Base-by-base conservation (phyloP, 176 grass and related monocot genomes). In the bread wheat (Triticum aestivum) region DNA sequence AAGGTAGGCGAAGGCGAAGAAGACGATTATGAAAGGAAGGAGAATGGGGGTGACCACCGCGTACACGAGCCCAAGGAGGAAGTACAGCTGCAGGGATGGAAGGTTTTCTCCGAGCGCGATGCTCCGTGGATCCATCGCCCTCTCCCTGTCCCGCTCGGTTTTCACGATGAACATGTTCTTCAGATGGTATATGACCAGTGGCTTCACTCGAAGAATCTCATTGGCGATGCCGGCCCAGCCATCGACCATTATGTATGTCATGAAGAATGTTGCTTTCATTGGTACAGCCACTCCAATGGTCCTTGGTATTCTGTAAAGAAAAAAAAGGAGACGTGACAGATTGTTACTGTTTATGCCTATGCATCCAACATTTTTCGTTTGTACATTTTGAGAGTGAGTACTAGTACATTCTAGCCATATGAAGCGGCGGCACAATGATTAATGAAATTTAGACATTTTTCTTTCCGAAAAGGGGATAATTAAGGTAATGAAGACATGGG, bases 241-340 rank as follows among this genome's bases (percentile, higher is more conserved):
- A 69, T 98, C 97, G n/a, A 98, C 84, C 97, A 98, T 32, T 32
- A 32, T 91, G 71, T 84, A 98, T 39, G 93, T 98, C 96, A 98
- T 98, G 77, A 98, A 98, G 82, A 98, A 98, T 86, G 96, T 98
- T 83, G 96, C 96, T 78, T 98, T 98, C 96, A 98, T 98, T 87
- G 96, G 96, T 88, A 98, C 95, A 37, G 92, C 89, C 63, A 98
- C 96, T 71, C 96, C 96, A 33, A 98, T 98, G 80, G 94, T 96
- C 86, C 77, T 92, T 27, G 93, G 93, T 86, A 98, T 96, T 82
- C 96, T 98, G 81, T 21, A 83, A 3, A 91, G 13, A 75, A 17
- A 49, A 10, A 51, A 58, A 84, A 81, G 34, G 23, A 66, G 21
- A 54, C 5, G 51, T 58, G 69, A 15, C 8, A 1, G 4, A 21